Conservation (phyloP, 208 protist genomes). For the Trypanosoma cruzi region DNA sequence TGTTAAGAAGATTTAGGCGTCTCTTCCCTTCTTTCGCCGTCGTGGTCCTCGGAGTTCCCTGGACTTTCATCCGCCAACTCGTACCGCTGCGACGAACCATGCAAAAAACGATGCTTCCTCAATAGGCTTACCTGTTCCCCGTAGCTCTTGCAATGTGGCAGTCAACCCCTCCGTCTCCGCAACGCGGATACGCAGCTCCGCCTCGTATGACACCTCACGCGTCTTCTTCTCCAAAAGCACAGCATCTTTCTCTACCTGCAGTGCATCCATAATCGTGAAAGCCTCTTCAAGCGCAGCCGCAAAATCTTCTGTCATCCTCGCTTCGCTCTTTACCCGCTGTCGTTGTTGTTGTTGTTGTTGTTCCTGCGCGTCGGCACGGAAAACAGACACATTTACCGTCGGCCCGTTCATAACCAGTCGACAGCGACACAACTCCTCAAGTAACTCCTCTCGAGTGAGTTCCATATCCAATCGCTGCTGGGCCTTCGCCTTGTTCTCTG, state of each 20-base stretch:
- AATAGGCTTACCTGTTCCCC: conserved; percentile 12
- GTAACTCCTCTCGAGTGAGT: conserved; percentile 22
- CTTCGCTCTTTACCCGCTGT: neutral
- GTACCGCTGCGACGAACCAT: neutral
- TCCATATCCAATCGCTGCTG: conserved; percentile 29
- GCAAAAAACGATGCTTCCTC: neutral
- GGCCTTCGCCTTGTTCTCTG: conserved; percentile 31
- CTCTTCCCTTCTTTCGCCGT: neutral
- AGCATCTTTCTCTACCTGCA: conserved; percentile 23
- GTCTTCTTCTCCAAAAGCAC: conserved; percentile 15
- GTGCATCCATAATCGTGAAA: conserved; percentile 15
- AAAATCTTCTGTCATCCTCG: conserved; percentile 14
- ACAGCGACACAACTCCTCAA: conserved; percentile 13
- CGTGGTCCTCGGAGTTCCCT: neutral
- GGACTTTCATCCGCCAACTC: neutral
- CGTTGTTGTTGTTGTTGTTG: neutral
- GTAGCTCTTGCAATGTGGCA: conserved; percentile 21
- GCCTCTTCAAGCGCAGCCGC: conserved; percentile 21
- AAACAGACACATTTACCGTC: neutral
- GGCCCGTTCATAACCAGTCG: conserved; percentile 3
- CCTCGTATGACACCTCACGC: conserved; percentile 24
- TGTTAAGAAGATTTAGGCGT: neutral
- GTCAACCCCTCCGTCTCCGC: conserved; percentile 26
- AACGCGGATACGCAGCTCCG: conserved; percentile 23
- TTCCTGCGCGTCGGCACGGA: neutral